These are phyloP conservation scores for Ricinus communis DNA, from an alignment of 345 rosid genomes.

Conservation along the genomic window DNA sequence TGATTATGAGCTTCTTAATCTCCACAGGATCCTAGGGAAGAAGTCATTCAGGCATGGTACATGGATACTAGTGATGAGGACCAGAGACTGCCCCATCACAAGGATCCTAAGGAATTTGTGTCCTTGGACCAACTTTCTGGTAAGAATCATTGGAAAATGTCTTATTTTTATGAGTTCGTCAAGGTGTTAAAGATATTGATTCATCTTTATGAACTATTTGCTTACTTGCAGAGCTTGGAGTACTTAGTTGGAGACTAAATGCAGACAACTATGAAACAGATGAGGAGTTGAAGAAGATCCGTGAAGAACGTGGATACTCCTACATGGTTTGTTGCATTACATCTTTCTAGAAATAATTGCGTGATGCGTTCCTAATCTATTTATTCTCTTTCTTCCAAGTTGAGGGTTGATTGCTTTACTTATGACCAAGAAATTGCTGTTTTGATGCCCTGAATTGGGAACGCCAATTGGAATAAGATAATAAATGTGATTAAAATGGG, in stretches of 20 bases:
- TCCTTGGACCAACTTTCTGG: constrained; percentile 76
- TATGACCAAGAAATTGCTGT: neutral
- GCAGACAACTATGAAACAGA: constrained; percentile 90
- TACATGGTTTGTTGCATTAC: constrained; percentile 56
- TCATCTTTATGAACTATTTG: constrained; percentile 1
- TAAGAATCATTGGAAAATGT: constrained; percentile 13
- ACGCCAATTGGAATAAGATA: neutral
- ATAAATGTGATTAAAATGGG: neutral
- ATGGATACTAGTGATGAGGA: constrained; percentile 85
- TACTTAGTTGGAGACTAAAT: constrained; percentile 85
- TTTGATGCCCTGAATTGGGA: neutral
- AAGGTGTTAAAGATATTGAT: neutral
- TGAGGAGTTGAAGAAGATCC: constrained; percentile 82
- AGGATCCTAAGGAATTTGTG: constrained; percentile 74
- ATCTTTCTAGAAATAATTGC: neutral
- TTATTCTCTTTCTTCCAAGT: too few species aligned
- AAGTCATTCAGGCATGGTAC: constrained; percentile 89
- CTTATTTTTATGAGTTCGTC: neutral
- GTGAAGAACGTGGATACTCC: constrained; percentile 83
- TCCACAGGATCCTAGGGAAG: constrained; percentile 58
- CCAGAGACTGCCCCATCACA: constrained; percentile 91
- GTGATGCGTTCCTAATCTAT: too few species aligned
- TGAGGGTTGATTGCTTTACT: neutral
- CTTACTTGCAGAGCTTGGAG: constrained; percentile 69
- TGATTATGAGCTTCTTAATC: neutral